Percentiles rank a stretch among this genome's conserved stretches.
These are phyloP conservation scores for Exophiala alcalophila DNA, from an alignment of 2,329 filamentous ascomycete genomes.

Conservation along the genomic window DNA sequence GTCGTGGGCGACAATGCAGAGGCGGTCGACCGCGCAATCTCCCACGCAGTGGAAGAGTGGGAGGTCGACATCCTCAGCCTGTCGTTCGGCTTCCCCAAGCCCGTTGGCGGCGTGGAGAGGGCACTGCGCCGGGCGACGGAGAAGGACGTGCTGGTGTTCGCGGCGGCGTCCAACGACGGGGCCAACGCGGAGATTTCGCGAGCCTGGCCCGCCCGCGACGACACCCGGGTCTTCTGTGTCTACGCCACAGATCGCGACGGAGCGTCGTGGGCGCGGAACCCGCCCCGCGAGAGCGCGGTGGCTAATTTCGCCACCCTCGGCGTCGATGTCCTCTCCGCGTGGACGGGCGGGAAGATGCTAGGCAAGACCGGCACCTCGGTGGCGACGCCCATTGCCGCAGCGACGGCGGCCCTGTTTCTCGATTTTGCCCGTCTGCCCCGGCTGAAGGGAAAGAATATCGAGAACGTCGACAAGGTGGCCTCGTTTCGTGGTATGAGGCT, in stretches of 20 bases:
- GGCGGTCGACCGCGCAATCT: conserved; percentile 27
- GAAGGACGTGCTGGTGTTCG: conserved; percentile 17
- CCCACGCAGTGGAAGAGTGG: conserved; percentile 26
- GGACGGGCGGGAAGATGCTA: conserved; percentile 27
- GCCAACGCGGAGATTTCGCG: not conserved
- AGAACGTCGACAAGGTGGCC: not conserved
- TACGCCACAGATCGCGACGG: conserved; percentile 6
- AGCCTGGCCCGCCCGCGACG: conserved; percentile 7
- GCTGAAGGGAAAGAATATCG: conserved; percentile 2
- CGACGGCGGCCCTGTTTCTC: conserved; percentile 2
- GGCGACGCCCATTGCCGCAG: conserved; percentile 8
- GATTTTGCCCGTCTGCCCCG: not conserved
- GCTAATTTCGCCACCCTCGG: conserved; percentile 35
- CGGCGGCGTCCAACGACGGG: conserved; percentile 20
- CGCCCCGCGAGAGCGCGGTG: conserved; percentile 32
- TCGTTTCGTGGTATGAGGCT: not conserved
- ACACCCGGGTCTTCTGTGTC: conserved; percentile 3
- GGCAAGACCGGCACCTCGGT: conserved; percentile 7
- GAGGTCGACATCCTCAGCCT: conserved; percentile 33
- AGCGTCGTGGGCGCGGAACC: not conserved
- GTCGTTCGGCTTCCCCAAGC: conserved; percentile 29
- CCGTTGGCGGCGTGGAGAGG: conserved; percentile 1
- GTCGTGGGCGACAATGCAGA: not conserved
- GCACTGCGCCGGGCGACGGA: conserved; percentile 15
- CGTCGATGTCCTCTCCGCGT: conserved; percentile 44